A percentile compares a stretch with the other conserved stretches of the same genome.
Evolutionary conservation across 169 alveolate genomes (phyloP).

Genomic region (Perkinsus marinus): DNA sequence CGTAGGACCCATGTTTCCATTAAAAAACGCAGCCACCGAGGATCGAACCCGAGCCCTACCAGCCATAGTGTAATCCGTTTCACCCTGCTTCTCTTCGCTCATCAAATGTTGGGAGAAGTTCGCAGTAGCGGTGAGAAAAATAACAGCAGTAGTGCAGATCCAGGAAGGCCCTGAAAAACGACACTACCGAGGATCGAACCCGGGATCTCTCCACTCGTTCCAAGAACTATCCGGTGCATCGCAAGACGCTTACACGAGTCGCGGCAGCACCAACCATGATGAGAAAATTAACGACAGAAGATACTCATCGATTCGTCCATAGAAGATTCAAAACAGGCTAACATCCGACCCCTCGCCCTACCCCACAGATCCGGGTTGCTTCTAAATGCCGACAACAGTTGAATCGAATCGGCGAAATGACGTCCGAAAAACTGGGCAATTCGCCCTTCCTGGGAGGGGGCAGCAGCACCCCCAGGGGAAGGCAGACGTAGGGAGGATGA

Average conservation of each 20-base stretch:
- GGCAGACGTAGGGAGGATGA: background rate
- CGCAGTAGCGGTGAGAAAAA: background rate
- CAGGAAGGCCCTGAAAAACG: background rate
- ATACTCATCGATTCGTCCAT: no score
- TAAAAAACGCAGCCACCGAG: background rate
- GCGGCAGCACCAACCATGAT: no score
- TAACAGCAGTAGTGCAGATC: background rate
- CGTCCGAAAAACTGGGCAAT: background rate
- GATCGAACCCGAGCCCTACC: background rate
- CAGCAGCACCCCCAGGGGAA: background rate
- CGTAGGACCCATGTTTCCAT: no score
- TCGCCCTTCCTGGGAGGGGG: background rate
- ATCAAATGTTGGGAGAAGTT: background rate
- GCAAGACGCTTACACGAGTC: no score
- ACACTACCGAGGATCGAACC: background rate
- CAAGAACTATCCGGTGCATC: no score
- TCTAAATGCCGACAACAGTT: background rate
- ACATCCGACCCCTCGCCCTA: background rate
- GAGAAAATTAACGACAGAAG: no score
- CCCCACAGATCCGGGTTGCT: background rate
- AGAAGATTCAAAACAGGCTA: no score
- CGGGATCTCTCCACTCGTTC: no score
- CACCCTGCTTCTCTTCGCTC: background rate
- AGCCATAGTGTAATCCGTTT: background rate
- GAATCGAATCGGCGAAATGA: background rate